Base-by-base conservation (phyloP, 139 green algal species). In the Coccomyxa sp. region DNA sequence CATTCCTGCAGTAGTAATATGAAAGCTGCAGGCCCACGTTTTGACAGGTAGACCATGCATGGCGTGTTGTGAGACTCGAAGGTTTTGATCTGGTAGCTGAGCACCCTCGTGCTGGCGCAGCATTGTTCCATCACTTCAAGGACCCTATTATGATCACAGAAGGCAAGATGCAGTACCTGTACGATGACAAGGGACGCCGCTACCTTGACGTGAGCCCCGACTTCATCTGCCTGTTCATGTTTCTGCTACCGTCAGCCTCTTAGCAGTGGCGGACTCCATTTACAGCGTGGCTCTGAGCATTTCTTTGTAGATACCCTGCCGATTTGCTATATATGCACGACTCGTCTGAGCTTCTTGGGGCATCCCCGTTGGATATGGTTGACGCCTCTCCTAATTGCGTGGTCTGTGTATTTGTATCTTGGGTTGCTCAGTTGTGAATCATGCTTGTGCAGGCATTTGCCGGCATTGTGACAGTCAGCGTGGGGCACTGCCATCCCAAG, bases 141-240 rank as follows among this genome's bases (percentile, higher is more conserved):
- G 88, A 93, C 75, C 92, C 95, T 1, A 88, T 99, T 0, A 98
- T 98, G 91, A 96, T 98, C 7, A 88, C 93, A 39, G 94, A 99
- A 72, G 95, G 95, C 73, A 93, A 94, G 74, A 97, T 97, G 95
- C 95, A 99, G 86, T 98, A 99, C 84, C 82, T 99, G 39, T 99
- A 90, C 76, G 95, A 99, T 77, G 95, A 99, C 79, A 92, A 68
- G 18, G 95, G 95, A 0, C 81, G 90, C 14, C 86, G 95, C 0
- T 99, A 95, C 84, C 83, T 99, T 29, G 95, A 99, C 76, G 91
- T 95, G 79, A 89, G 92, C 78, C 37, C 54, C 29, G 2, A 37
- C n/a, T n/a, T n/a, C n/a, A n/a, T n/a, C n/a, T n/a, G n/a, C n/a
- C n/a, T n/a, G n/a, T n/a, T n/a, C n/a, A n/a, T n/a, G n/a, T n/a